These are phyloP conservation scores for Alternaria rosae DNA, from an alignment of 2,329 filamentous ascomycete species.

Conservation along the genomic window DNA sequence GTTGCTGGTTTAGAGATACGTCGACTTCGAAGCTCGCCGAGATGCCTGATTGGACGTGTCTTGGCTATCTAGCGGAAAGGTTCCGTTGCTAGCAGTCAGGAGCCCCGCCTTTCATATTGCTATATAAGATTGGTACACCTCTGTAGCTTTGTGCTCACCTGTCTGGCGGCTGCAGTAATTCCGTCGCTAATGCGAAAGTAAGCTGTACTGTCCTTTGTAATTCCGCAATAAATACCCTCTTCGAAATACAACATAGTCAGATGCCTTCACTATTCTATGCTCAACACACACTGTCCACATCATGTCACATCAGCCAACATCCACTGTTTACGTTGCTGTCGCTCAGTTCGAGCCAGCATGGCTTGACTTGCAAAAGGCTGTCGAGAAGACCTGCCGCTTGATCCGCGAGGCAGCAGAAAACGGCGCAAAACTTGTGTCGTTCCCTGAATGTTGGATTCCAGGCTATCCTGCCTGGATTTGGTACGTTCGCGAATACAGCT, in stretches of 20 bases:
- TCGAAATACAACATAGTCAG: not conserved
- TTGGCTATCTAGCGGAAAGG: not conserved
- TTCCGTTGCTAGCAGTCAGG: not conserved
- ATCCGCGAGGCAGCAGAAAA: conserved; percentile 64
- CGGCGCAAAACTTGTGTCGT: conserved; percentile 62
- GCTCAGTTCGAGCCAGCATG: conserved; percentile 67
- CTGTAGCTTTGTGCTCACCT: not conserved
- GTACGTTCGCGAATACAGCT: conserved; percentile 35
- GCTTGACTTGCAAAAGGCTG: conserved; percentile 64
- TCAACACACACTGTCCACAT: not conserved
- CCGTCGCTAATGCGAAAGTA: not conserved
- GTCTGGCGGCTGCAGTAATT: not conserved
- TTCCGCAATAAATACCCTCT: not conserved
- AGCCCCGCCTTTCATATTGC: not conserved
- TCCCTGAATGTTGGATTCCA: conserved; percentile 57
- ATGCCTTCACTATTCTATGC: not conserved
- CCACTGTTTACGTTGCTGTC: conserved; percentile 54
- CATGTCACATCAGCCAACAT: not conserved
- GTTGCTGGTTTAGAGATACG: not conserved
- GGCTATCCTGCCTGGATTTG: conserved; percentile 58
- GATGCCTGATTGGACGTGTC: not conserved
- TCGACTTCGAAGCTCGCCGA: not conserved
- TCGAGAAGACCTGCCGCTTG: conserved; percentile 64
- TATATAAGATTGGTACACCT: not conserved
- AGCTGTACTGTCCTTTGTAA: not conserved